Percentiles rank a stretch among this genome's conserved stretches.
These are phyloP conservation scores for Candida pseudofarinosa DNA, from an alignment of 805 yeast species.

Conservation along the genomic window DNA sequence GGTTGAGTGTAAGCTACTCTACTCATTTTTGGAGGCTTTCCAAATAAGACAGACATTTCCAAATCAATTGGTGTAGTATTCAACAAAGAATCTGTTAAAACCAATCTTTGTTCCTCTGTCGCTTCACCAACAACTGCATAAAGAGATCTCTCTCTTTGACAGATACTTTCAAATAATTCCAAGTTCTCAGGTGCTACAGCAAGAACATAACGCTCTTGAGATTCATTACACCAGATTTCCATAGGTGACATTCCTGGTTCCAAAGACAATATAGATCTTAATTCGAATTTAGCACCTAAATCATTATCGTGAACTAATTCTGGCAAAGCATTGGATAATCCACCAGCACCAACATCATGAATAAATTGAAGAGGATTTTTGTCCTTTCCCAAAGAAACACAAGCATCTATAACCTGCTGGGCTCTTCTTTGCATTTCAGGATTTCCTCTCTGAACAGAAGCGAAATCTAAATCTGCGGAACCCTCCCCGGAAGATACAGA, in stretches of 20 bases:
- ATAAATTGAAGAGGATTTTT: conserved; percentile 82
- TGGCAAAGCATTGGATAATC: conserved; percentile 93
- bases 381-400: conserved; percentile 72
- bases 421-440: conserved; percentile 99
- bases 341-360: conserved; percentile 99
- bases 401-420: conserved; percentile 94
- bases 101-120: conserved; percentile 76
- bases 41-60: conserved; percentile 92
- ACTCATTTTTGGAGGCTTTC: conserved; percentile 95
- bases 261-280: conserved; percentile 82
- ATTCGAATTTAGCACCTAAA: conserved; percentile 88
- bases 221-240: conserved; percentile 99
- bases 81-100: conserved; percentile 74
- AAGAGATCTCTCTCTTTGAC: conserved; percentile 94
- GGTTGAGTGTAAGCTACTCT: conserved; percentile 65
- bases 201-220: conserved; percentile 95
- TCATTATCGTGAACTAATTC: conserved; percentile 97
- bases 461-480: conserved; percentile 93
- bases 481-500: conserved; percentile 95
- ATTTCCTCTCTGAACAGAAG: conserved; percentile 98
- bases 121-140: conserved; percentile 95
- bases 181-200: conserved; percentile 84
- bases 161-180: conserved; percentile 66
- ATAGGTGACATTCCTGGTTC: conserved; percentile 99
- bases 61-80: conserved; percentile 88